phyloP scores from a whole-genome alignment of 495 filamentous ascomycete genomes.

The Neurospora tetrasperma region DNA sequence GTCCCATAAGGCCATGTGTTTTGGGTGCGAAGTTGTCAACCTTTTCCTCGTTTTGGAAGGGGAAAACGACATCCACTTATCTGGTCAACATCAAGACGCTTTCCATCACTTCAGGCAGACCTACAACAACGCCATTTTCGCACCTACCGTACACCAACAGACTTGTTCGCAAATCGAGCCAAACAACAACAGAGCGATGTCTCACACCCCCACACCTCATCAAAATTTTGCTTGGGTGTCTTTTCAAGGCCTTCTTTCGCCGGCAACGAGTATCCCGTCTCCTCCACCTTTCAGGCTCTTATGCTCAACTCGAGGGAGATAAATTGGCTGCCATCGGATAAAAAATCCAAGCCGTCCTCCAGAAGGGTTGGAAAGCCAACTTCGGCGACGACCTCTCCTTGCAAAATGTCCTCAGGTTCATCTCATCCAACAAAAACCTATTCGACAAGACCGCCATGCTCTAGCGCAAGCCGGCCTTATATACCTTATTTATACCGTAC shows the following conservation, averaged over 20 bases:
- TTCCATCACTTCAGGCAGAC: neutral
- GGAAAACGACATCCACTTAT: neutral
- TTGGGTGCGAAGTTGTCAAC: neutral
- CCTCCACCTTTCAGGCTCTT: neutral
- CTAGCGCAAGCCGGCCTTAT: neutral
- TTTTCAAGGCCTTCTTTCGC: neutral
- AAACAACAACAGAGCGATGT: neutral
- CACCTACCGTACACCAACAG: neutral
- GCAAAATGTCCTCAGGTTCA: neutral
- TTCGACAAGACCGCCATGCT: neutral
- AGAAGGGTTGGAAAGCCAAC: neutral
- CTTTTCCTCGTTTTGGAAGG: neutral
- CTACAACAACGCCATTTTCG: neutral
- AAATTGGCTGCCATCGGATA: neutral
- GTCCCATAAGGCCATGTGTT: neutral
- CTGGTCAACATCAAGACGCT: neutral
- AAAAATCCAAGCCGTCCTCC: neutral
- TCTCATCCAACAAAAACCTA: neutral
- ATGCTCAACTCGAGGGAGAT: neutral
- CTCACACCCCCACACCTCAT: neutral
- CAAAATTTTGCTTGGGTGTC: neutral
- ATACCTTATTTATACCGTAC: neutral
- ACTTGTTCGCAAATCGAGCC: neutral
- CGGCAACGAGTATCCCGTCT: neutral
- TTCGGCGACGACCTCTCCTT: neutral